These are phyloP conservation scores for Lasiosphaeria ovina DNA, from an alignment of 495 filamentous ascomycete species.

Conservation along the genomic window DNA sequence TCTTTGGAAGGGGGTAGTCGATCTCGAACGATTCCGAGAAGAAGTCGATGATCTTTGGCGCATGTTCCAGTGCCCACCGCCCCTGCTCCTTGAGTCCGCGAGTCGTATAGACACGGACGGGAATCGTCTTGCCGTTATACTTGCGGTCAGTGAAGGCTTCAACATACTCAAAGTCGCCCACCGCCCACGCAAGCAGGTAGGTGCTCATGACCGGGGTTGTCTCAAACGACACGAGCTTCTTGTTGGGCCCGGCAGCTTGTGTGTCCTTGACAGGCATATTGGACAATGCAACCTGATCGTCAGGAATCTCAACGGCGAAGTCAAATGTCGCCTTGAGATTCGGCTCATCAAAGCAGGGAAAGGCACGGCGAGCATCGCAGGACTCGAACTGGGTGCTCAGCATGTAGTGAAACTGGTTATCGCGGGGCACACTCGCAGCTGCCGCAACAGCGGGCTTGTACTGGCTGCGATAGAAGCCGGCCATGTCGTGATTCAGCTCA, in stretches of 20 bases:
- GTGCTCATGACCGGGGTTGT: constrained; percentile 92
- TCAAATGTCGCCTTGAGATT: constrained; percentile 96
- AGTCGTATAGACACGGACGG: constrained; percentile 95
- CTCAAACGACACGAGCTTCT: constrained; percentile 82
- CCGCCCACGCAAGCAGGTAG: constrained; percentile 93
- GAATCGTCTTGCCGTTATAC: constrained; percentile 84
- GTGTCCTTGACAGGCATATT: constrained; percentile 86
- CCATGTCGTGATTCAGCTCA: constrained; percentile 90
- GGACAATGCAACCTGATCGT: constrained; percentile 80
- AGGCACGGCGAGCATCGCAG: constrained; percentile 88
- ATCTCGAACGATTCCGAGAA: constrained; percentile 93
- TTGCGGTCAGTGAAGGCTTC: constrained; percentile 83
- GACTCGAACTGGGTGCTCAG: constrained; percentile 96
- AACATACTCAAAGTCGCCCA: constrained; percentile 95
- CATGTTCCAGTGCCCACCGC: constrained; percentile 79
- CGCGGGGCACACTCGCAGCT: constrained; percentile 68
- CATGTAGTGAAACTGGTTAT: constrained; percentile 84
- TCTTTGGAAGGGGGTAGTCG: constrained; percentile 94
- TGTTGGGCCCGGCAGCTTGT: constrained; percentile 57
- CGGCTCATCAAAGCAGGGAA: constrained; percentile 98
- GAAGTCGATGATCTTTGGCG: constrained; percentile 85
- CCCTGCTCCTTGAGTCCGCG: constrained; percentile 86
- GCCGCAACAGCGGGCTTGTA: constrained; percentile 77
- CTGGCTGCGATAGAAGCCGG: constrained; percentile 92
- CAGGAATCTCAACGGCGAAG: constrained; percentile 85